Percentiles rank a stretch among this genome's conserved stretches.
These are phyloP conservation scores for Elsinoe ampelina DNA, from an alignment of 2,329 filamentous ascomycete genomes.

Conservation along the genomic window DNA sequence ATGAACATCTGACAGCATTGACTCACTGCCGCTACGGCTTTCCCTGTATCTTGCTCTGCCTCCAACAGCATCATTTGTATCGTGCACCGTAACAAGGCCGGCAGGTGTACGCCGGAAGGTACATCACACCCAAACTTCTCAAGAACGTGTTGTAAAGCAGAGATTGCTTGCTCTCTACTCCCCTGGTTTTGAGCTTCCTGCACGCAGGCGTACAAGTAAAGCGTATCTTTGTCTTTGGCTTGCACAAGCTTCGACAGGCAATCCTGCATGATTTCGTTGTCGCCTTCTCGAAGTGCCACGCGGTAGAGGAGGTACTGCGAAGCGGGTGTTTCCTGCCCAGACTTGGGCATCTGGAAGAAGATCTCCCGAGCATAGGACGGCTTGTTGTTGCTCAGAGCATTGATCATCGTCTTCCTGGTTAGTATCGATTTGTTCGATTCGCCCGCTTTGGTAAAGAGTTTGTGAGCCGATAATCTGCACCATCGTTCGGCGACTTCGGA, in stretches of 20 bases:
- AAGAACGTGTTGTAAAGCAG: slow-evolving; percentile 51
- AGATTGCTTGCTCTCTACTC: slow-evolving; percentile 51
- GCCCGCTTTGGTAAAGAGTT: slow-evolving; percentile 56
- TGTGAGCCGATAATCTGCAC: slow-evolving; percentile 61
- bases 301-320: slow-evolving; percentile 71
- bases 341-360: slow-evolving; percentile 51
- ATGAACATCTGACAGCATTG: slow-evolving; percentile 51
- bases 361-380: slow-evolving; percentile 44
- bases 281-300: slow-evolving; percentile 50
- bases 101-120: slow-evolving; percentile 47
- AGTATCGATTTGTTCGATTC: slow-evolving; percentile 60
- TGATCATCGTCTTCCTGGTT: slow-evolving; percentile 64
- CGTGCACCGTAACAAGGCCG: slow-evolving; percentile 54
- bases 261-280: slow-evolving; percentile 48
- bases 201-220: slow-evolving; percentile 70
- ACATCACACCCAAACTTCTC: slow-evolving; percentile 44
- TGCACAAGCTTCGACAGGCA: slow-evolving; percentile 55
- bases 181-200: slow-evolving; percentile 62
- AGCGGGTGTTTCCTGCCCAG: slow-evolving; percentile 50
- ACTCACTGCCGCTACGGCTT: slow-evolving; percentile 23
- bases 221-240: slow-evolving; percentile 44
- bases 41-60: slow-evolving; percentile 27
- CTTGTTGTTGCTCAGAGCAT: slow-evolving; percentile 52
- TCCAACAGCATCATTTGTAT: slow-evolving; percentile 38
- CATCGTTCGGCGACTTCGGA: slow-evolving; percentile 53